Evolutionary conservation across 2,329 filamentous ascomycete species (phyloP).

Genomic region (Dactylellina drechsleri): DNA sequence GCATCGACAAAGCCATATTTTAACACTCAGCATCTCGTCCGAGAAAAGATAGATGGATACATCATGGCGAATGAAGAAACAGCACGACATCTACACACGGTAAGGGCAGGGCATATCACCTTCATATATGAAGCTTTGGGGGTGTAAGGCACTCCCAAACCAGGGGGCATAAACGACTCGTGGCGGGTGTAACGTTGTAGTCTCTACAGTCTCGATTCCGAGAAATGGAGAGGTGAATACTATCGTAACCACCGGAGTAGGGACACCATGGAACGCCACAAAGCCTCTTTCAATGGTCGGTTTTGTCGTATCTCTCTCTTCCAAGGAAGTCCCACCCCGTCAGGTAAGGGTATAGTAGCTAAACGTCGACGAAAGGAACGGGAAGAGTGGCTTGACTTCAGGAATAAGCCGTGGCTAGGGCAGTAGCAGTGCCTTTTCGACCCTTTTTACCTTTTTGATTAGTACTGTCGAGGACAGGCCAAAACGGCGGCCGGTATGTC

Average conservation of each 20-base stretch:
- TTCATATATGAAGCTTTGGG: slow-evolving; percentile 55
- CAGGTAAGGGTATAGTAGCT: not conserved
- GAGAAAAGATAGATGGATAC: no score
- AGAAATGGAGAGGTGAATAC: slow-evolving; percentile 5
- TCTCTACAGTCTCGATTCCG: slow-evolving; percentile 28
- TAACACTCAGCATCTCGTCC: no score
- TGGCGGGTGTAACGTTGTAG: not conserved
- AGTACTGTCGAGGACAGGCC: slow-evolving; percentile 2
- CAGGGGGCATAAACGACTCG: slow-evolving; percentile 33
- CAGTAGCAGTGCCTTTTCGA: no score
- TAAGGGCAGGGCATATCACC: slow-evolving; percentile 21
- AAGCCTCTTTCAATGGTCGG: slow-evolving; percentile 35
- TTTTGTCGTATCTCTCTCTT: slow-evolving; percentile 6
- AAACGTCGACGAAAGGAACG: slow-evolving; percentile 12
- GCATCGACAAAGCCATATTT: not conserved
- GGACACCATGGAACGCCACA: slow-evolving; percentile 51
- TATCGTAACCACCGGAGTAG: slow-evolving; percentile 41
- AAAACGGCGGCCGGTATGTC: slow-evolving; percentile 24
- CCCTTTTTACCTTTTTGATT: no score
- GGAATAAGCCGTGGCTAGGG: slow-evolving; percentile 8
- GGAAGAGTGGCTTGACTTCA: slow-evolving; percentile 22
- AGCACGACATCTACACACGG: slow-evolving; percentile 6
- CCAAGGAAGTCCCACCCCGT: slow-evolving; percentile 37
- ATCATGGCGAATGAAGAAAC: no score
- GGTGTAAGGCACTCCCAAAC: slow-evolving; percentile 53